Base-by-base conservation (phyloP, 257 asterid species). In the Plectranthus barbatus region DNA sequence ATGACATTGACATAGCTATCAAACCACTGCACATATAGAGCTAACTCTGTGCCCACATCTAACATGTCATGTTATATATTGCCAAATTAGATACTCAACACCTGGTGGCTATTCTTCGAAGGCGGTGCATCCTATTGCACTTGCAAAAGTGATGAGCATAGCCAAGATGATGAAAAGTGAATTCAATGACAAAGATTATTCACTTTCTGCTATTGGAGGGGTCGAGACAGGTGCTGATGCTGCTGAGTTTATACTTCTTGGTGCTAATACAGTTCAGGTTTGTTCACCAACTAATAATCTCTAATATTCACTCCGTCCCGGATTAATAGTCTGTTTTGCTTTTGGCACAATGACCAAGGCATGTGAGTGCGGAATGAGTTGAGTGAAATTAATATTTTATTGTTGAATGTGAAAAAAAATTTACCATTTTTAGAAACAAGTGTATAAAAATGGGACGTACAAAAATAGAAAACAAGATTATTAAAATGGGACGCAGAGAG, bases 61-160 rank as follows among this genome's bases (percentile, higher is more conserved):
- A 18, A 72, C 58, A 14, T 33, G 56, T 42, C 17, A 0, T 0
- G 0, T 24, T 62, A 33, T 67, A 33, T 26, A 26, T n/a, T 72
- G 57, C 39, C 37, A 37, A 51, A 58, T 47, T 52, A 92, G 99
- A 53, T 92, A 92, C 79, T 92, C 97, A 12, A 92, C 97, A 13
- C 97, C 99, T 10, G 97, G 98, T 36, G 98, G 98, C 59, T 92
- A 92, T 73, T 92, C 99, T 20, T 65, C 95, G 7, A 92, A 86
- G 82, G 99, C 99, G 14, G 97, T 92, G 45, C 99, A 92, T 74
- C 99, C 99, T 33, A 92, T 92, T 73, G 99, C 99, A 23, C 97
- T 92, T 69, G 99, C 90, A 67, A 92, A 89, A 75, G 99, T 92
- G 48, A 88, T 92, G 97, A 83, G 60, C 85, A 89, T 89, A 46